Percentiles rank a stretch among this genome's conserved stretches.
These are phyloP conservation scores for Russula vinacea DNA, from an alignment of 768 basidiomycete genomes.

Conservation along the genomic window DNA sequence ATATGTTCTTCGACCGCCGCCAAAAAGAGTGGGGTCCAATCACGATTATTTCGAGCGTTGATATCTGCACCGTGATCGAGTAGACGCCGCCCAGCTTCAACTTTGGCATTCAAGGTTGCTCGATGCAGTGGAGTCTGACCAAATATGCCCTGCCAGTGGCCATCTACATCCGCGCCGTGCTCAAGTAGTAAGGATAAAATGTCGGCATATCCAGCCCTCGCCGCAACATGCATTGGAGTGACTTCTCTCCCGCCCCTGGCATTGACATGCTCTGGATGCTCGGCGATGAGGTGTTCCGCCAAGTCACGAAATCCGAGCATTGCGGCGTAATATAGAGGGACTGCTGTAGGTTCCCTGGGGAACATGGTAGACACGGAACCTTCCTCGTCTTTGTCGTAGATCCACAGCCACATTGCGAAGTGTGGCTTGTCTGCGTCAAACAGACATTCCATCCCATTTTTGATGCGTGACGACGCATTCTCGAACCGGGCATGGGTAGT, in stretches of 20 bases:
- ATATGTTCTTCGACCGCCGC: too few species aligned
- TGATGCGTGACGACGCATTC: too few species aligned
- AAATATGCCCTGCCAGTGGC: fast-evolving
- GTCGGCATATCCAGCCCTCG: background rate
- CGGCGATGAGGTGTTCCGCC: background rate
- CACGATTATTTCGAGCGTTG: background rate
- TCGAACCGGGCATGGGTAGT: too few species aligned
- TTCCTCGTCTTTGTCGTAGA: background rate
- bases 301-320: background rate
- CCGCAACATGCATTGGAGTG: background rate
- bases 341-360: background rate
- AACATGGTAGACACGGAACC: background rate
- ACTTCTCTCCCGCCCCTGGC: background rate
- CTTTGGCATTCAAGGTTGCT: background rate
- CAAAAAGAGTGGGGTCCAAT: background rate
- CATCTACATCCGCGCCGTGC: background rate
- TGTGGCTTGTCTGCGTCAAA: too few species aligned
- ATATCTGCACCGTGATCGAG: background rate
- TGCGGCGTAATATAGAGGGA: background rate
- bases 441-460: too few species aligned
- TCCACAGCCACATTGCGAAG: background rate
- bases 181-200: background rate
- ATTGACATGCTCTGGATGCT: background rate
- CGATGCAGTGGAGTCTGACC: background rate
- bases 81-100: background rate